phyloP scores from a whole-genome alignment of 1,139 yeast species.

The Nakaseomyces nivariensis region DNA sequence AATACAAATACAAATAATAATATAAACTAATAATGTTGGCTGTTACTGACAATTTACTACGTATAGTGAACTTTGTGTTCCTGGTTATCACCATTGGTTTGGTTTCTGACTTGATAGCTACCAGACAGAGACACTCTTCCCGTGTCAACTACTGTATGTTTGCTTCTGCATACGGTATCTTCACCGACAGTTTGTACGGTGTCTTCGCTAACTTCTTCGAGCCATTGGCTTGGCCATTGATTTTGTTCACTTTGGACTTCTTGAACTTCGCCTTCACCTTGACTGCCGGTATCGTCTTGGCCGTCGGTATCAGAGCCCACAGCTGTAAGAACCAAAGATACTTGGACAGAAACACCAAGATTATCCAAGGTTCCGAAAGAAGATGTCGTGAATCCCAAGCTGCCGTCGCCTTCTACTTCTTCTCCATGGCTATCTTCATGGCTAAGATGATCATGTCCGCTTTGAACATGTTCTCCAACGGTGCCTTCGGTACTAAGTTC shows the following conservation, averaged over 20 bases:
- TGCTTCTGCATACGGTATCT: conserved; percentile 75
- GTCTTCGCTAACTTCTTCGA: conserved; percentile 66
- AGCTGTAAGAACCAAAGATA: conserved; percentile 66
- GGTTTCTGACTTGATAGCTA: conserved; percentile 74
- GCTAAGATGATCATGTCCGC: conserved; percentile 57
- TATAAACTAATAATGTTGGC: conserved; percentile 20
- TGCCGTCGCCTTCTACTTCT: conserved; percentile 80
- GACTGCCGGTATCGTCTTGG: conserved; percentile 90
- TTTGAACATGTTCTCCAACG: conserved; percentile 52
- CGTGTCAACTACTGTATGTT: conserved; percentile 86
- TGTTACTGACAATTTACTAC: conserved; percentile 64
- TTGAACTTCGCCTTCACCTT: conserved; percentile 85
- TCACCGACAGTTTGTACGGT: conserved; percentile 75
- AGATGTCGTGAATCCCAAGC: conserved; percentile 98
- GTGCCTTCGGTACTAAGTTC: conserved; percentile 42
- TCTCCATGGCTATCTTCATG: conserved; percentile 68
- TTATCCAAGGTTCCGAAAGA: conserved; percentile 64
- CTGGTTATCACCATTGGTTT: conserved; percentile 74
- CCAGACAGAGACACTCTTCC: conserved; percentile 48
- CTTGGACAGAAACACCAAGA: conserved; percentile 46
- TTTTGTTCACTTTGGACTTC: conserved; percentile 68
- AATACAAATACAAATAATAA: conserved; percentile 2
- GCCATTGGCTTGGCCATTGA: conserved; percentile 79
- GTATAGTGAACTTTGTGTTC: conserved; percentile 64
- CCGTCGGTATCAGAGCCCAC: conserved; percentile 79